These are phyloP conservation scores for Coemansia umbellata DNA, from an alignment of 192 early-diverging fungal genomes.

Conservation along the genomic window DNA sequence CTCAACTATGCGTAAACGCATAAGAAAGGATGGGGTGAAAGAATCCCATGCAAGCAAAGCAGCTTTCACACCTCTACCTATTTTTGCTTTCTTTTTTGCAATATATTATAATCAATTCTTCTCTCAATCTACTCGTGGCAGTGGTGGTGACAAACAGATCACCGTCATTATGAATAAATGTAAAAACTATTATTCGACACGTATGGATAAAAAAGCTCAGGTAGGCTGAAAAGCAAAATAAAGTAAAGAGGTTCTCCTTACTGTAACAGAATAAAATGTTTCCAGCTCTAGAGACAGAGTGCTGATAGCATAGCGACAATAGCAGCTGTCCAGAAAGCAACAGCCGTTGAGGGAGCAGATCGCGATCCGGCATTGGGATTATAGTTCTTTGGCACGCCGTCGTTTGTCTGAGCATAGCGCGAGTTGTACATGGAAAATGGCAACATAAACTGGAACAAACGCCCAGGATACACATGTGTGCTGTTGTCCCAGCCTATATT, in stretches of 20 bases:
- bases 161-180: too few relatives aligned
- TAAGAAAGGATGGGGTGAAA: too few relatives aligned
- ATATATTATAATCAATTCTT: too few relatives aligned
- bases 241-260: too few relatives aligned
- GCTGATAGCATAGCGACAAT: background rate
- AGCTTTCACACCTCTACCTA: too few relatives aligned
- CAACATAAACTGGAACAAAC: constrained; percentile 52
- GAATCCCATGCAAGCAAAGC: too few relatives aligned
- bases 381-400: constrained; percentile 48
- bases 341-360: constrained; percentile 6
- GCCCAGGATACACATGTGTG: constrained; percentile 41
- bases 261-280: too few relatives aligned
- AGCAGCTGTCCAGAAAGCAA: constrained; percentile 2
- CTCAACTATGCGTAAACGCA: constrained; percentile 63
- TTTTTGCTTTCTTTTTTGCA: background rate
- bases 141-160: background rate
- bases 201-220: too few relatives aligned
- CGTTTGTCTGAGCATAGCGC: constrained; percentile 48
- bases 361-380: constrained; percentile 43
- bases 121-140: too few relatives aligned
- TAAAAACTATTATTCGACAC: too few relatives aligned
- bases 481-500: constrained; percentile 52
- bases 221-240: too few relatives aligned
- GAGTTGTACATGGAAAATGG: constrained; percentile 54
- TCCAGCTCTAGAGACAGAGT: background rate